Base-by-base conservation (phyloP, 1,284 basidiomycete genomes). In the Cystobasidiaceae sp. region DNA sequence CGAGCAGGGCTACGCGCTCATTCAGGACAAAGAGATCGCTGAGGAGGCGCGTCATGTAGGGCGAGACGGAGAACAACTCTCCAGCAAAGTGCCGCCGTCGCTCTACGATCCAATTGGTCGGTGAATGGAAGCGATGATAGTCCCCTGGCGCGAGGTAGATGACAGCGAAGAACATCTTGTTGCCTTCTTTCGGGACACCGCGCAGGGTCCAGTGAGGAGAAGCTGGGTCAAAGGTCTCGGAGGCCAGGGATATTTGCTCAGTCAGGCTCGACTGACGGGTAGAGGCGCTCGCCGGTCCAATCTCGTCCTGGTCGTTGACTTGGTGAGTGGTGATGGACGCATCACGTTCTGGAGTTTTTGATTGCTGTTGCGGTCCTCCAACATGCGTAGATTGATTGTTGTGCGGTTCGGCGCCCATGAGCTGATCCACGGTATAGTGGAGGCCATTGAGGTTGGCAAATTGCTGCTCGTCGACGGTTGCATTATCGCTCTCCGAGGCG, bases 361-460 rank as follows among this genome's bases (percentile, higher is more conserved):
- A 15, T 56, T 49, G 9, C 33, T 46, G 11, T 57, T 57, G 19
- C 27, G 17, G 15, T 15, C 60, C 43, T 25, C 2, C 33, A 19
- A 11, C 21, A 8, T 41, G 27, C 9, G 21, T 49, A 5, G 61
- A 45, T 39, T 58, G 55, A 30, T 66, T 58, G 17, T 50, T 9
- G 32, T 66, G 55, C 34, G 68, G 61, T 33, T 67, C 57, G 44
- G 59, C 41, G 28, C 69, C 69, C 61, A 75, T 71, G 39, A 98
- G 86, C 70, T 91, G 84, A 60, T 88, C 86, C 13, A 99, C 84
- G 49, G 86, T 90, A 79, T 99, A 98, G 70, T 91, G 87, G 73
- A 99, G 97, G 41, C 93, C 92, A 75, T 98, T 99, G 73, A 99
- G 89, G 72, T 90, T 86, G 2, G 94, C 94, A 74, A 99, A 99